Conservation (phyloP, 164 flowering plant species). For the Euptelea pleiosperma region DNA sequence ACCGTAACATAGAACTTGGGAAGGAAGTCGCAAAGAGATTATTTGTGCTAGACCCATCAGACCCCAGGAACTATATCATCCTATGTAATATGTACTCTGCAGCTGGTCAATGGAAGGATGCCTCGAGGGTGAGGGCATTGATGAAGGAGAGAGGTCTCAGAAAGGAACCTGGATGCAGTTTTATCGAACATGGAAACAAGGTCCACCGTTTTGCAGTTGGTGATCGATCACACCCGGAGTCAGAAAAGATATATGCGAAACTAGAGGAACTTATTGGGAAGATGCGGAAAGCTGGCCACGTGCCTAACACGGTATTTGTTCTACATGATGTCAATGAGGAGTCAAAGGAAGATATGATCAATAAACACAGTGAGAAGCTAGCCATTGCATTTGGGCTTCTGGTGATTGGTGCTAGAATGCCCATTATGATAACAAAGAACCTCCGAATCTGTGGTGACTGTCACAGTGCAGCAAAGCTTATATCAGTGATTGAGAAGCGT, state of each 20-base stretch:
- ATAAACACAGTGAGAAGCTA: conserved; percentile 41
- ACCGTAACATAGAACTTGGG: conserved; percentile 21
- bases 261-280: conserved; percentile 30
- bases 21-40: conserved; percentile 26
- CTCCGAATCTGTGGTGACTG: conserved; percentile 48
- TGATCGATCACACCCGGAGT: conserved; percentile 32
- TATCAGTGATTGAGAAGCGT: conserved; percentile 31
- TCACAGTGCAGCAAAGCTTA: conserved; percentile 31
- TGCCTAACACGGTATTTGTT: conserved; percentile 35
- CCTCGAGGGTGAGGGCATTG: conserved; percentile 28
- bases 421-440: conserved; percentile 39
- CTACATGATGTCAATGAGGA: conserved; percentile 42
- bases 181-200: conserved; percentile 31
- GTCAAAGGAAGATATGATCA: conserved; percentile 38
- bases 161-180: conserved; percentile 39
- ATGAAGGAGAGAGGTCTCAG: conserved; percentile 33
- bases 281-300: conserved; percentile 31
- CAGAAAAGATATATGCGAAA: conserved; percentile 26
- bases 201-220: conserved; percentile 34
- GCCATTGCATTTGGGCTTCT: conserved; percentile 45
- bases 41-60: conserved; percentile 18
- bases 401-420: conserved; percentile 20
- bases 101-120: conserved; percentile 36
- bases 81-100: conserved; percentile 39
- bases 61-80: conserved; percentile 26